Conservation (phyloP, 2,329 filamentous ascomycete species). For the Aspergillus candidus region DNA sequence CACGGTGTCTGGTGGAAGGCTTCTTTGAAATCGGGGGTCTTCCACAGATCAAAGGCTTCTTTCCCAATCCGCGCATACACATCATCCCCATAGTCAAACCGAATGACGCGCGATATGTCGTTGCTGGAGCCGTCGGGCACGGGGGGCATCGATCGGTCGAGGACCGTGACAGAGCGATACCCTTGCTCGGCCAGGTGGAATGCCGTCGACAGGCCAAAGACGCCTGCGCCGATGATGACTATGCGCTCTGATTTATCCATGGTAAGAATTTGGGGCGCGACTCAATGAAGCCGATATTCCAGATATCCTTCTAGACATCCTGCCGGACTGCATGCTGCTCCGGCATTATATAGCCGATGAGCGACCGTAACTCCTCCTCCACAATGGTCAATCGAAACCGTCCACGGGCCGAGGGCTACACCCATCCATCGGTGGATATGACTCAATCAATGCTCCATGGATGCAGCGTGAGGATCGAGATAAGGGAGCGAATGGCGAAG, state of each 20-base stretch:
- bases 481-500: too few relatives aligned
- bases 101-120: conserved; percentile 36
- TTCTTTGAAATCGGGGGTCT: conserved; percentile 37
- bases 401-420: too few relatives aligned
- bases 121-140: conserved; percentile 35
- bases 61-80: conserved; percentile 67
- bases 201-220: conserved; percentile 24
- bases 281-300: too few relatives aligned
- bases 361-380: too few relatives aligned
- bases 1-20: conserved; percentile 21
- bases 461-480: too few relatives aligned
- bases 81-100: conserved; percentile 64
- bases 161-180: conserved; percentile 24
- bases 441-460: too few relatives aligned
- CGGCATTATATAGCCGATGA: too few relatives aligned
- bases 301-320: too few relatives aligned
- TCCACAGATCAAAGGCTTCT: conserved; percentile 61
- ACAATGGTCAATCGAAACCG: too few relatives aligned
- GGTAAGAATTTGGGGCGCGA: background rate
- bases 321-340: too few relatives aligned
- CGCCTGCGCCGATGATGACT: conserved; percentile 24
- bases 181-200: conserved; percentile 20
- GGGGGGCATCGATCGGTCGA: conserved; percentile 30
- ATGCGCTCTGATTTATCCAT: conserved; percentile 21
- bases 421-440: too few relatives aligned